Conservation (phyloP, 2,329 filamentous ascomycete genomes). For the Trichoderma citrinoviride region DNA sequence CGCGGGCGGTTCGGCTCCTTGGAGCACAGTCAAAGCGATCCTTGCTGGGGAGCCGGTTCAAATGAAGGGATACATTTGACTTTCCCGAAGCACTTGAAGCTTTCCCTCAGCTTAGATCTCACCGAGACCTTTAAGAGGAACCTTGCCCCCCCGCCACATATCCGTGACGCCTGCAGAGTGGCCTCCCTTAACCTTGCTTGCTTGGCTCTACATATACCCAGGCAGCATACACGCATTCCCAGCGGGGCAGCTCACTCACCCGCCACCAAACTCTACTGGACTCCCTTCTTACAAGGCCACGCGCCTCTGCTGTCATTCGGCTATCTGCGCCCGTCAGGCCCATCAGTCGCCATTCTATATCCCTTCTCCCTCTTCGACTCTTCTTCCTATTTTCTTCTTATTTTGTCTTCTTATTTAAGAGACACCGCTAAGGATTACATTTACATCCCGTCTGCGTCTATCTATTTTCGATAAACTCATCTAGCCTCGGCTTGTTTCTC, state of each 20-base stretch:
- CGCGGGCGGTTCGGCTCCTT: conserved; percentile 7
- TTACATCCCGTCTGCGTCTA: no score
- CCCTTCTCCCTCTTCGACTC: background rate
- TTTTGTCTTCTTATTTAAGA: background rate
- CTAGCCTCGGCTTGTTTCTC: background rate
- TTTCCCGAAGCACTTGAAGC: background rate
- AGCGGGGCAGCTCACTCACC: conserved; percentile 17
- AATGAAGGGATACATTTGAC: conserved; percentile 16
- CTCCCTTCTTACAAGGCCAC: conserved; percentile 19
- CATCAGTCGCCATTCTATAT: background rate
- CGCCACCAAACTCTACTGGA: conserved; percentile 16
- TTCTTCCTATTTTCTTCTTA: background rate
- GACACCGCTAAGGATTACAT: no score
- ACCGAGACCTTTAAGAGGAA: conserved; percentile 1
- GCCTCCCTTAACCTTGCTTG: background rate
- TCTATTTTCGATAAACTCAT: background rate
- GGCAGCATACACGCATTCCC: background rate
- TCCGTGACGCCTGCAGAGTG: conserved; percentile 1
- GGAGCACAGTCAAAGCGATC: conserved; percentile 15
- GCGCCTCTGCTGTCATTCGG: conserved; percentile 12
- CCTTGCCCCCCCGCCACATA: background rate
- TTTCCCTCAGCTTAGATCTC: conserved; percentile 5
- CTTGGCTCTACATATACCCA: background rate
- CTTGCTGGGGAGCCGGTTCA: background rate
- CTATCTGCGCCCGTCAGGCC: conserved; percentile 4